Evolutionary conservation across 768 basidiomycete genomes (phyloP).

Genomic region (Leccinum incarnatum): DNA sequence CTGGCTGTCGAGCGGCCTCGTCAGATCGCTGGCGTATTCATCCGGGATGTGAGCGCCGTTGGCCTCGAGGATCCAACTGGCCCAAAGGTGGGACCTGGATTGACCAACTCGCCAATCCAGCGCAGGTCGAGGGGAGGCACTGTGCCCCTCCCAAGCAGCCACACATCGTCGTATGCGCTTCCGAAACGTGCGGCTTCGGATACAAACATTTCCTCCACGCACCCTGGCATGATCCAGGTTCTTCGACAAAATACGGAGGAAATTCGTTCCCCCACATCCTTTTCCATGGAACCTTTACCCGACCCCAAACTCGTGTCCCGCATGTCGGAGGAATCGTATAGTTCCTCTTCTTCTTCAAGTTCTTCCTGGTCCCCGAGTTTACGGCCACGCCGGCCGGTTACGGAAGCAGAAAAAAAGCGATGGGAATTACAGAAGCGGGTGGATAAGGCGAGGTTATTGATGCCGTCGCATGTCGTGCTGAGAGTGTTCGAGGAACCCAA

Average conservation of each 20-base stretch:
- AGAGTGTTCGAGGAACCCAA: conserved; percentile 65
- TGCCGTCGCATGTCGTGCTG: conserved; percentile 56
- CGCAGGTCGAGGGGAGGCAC: conserved; percentile 8
- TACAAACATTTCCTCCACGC: conserved; percentile 10
- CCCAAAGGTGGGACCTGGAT: conserved; percentile 6
- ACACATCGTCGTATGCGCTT: not conserved
- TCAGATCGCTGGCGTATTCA: conserved; percentile 77
- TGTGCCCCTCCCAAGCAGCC: conserved; percentile 1
- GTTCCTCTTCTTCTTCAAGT: conserved; percentile 18
- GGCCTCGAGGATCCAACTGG: conserved; percentile 66
- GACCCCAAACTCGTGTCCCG: conserved; percentile 7
- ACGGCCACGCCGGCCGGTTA: conserved; percentile 24
- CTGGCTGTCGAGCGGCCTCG: conserved; percentile 66
- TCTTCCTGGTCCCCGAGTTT: conserved; percentile 23
- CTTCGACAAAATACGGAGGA: conserved; percentile 13
- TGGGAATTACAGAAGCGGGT: conserved; percentile 62
- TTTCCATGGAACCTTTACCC: conserved; percentile 11
- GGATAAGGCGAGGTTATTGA: conserved; percentile 55
- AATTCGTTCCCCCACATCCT: conserved; percentile 14
- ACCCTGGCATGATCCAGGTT: conserved; percentile 9
- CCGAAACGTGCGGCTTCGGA: conserved; percentile 24
- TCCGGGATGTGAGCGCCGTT: conserved; percentile 64
- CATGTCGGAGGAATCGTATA: conserved; percentile 27
- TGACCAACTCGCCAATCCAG: conserved; percentile 4
- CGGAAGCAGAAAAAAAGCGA: conserved; percentile 56